Evolutionary conservation across 371 early-diverging fungal species (phyloP).

Genomic region (Parasitella parasitica): DNA sequence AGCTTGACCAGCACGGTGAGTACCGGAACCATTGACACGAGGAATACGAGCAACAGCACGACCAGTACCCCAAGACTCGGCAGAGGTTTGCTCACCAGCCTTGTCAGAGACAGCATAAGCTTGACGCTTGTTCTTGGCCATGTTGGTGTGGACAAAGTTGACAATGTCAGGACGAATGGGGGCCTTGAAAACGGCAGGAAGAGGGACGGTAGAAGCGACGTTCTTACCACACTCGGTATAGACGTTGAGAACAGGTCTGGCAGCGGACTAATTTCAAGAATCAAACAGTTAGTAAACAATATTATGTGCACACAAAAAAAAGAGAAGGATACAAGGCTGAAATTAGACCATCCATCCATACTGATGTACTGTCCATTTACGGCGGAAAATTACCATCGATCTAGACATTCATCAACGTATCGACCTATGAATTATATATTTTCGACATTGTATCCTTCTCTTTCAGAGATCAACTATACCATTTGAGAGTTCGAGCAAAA

Average conservation of each 20-base stretch:
- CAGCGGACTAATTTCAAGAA: constrained; percentile 44
- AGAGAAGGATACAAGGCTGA: not conserved
- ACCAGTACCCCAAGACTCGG: constrained; percentile 99
- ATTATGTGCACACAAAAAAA: not conserved
- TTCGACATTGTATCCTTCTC: not conserved
- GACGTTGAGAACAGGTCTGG: constrained; percentile 92
- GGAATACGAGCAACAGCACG: constrained; percentile 99
- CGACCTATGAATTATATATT: not conserved
- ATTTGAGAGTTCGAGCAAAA: constrained; percentile 27
- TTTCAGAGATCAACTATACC: constrained; percentile 8
- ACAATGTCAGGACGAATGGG: constrained; percentile 99
- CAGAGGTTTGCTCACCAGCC: constrained; percentile 99
- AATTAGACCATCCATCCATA: not conserved
- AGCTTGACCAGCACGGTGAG: constrained; percentile 99
- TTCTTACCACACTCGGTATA: constrained; percentile 81
- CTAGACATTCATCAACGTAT: not conserved
- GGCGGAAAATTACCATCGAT: not conserved
- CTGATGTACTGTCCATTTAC: too few species aligned
- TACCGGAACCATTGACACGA: constrained; percentile 98
- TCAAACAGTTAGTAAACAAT: not conserved
- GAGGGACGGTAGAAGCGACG: constrained; percentile 74
- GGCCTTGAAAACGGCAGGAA: constrained; percentile 98
- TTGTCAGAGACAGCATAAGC: constrained; percentile 97
- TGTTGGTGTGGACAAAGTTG: constrained; percentile 95
- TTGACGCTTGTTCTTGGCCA: constrained; percentile 99